These are phyloP conservation scores for Aureobasidium subglaciale DNA, from an alignment of 2,329 filamentous ascomycete genomes.

Conservation along the genomic window DNA sequence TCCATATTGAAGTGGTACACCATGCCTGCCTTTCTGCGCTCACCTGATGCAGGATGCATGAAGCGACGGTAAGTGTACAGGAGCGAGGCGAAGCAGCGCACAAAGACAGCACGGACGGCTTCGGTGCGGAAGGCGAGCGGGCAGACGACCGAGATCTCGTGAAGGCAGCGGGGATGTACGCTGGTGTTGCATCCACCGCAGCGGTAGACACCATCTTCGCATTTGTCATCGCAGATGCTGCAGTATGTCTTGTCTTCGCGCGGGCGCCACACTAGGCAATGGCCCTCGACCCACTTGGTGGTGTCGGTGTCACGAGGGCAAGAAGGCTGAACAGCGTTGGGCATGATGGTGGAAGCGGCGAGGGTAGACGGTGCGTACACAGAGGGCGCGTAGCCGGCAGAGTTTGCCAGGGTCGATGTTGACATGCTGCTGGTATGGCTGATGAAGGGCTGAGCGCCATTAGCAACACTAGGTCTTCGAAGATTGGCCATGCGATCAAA, in stretches of 20 bases:
- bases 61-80: conserved; percentile 63
- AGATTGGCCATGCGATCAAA: conserved; percentile 63
- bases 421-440: conserved; percentile 57
- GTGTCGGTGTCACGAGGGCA: conserved; percentile 60
- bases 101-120: conserved; percentile 60
- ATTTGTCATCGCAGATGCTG: conserved; percentile 68
- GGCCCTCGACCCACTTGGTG: conserved; percentile 76
- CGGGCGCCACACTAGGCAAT: conserved; percentile 63
- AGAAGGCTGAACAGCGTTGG: conserved; percentile 73
- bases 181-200: conserved; percentile 56
- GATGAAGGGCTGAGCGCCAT: conserved; percentile 54
- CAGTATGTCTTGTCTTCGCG: conserved; percentile 57
- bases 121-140: conserved; percentile 60
- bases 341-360: conserved; percentile 80
- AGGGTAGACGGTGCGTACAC: conserved; percentile 81
- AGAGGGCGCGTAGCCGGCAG: conserved; percentile 64
- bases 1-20: conserved; percentile 61
- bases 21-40: conserved; percentile 56
- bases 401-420: conserved; percentile 54
- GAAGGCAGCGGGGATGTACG: conserved; percentile 53
- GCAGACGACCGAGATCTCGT: conserved; percentile 57
- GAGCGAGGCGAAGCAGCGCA: conserved; percentile 61
- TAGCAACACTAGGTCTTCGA: conserved; percentile 47
- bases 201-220: conserved; percentile 66
- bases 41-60: conserved; percentile 51